These are phyloP conservation scores for Tolypocladium paradoxum DNA, from an alignment of 2,329 filamentous ascomycete species.

Conservation along the genomic window DNA sequence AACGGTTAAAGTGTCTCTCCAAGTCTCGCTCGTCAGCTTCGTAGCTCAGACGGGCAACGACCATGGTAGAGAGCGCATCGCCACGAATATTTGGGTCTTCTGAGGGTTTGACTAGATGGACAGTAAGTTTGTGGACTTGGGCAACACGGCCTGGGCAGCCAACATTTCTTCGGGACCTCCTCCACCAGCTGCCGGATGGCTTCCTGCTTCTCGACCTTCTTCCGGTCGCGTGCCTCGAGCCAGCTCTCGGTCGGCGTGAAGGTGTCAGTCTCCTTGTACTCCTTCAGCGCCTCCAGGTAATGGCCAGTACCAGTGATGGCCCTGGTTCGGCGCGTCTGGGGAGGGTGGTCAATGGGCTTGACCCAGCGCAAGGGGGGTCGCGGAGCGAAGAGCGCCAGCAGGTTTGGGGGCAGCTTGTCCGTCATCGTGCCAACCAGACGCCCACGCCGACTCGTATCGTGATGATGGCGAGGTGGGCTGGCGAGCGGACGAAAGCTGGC, in stretches of 20 bases:
- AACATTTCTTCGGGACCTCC: constrained; percentile 56
- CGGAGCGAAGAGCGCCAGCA: constrained; percentile 89
- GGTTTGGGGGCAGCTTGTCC: constrained; percentile 86
- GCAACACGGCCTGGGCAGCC: background rate
- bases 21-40: constrained; percentile 82
- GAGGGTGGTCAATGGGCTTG: constrained; percentile 69
- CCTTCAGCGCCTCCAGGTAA: constrained; percentile 61
- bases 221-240: constrained; percentile 76
- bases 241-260: constrained; percentile 85
- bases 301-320: constrained; percentile 62
- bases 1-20: constrained; percentile 86
- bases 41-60: constrained; percentile 84
- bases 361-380: constrained; percentile 87
- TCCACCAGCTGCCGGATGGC: constrained; percentile 51
- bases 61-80: constrained; percentile 90
- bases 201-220: constrained; percentile 69
- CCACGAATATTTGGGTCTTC: constrained; percentile 84
- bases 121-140: background rate
- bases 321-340: constrained; percentile 70
- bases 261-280: constrained; percentile 67
- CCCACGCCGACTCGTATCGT: background rate
- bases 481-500: background rate
- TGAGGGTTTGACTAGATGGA: constrained; percentile 57
- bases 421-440: constrained; percentile 52
- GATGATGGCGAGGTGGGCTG: background rate